These are phyloP conservation scores for Candida sp. DNA, from an alignment of 1,139 yeast species.

Conservation along the genomic window DNA sequence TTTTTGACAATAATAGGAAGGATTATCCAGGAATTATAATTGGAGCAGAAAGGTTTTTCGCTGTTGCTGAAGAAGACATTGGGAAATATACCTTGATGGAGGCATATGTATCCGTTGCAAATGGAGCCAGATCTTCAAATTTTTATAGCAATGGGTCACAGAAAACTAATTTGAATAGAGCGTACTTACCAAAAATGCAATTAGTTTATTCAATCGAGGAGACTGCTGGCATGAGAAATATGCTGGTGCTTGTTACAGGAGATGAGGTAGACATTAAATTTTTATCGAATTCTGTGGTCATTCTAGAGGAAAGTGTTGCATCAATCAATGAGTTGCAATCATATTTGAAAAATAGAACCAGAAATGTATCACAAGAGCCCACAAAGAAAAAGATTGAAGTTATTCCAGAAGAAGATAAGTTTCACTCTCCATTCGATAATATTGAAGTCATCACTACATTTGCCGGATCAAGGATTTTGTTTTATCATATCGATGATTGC, in stretches of 20 bases:
- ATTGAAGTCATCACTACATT: constrained; percentile 53
- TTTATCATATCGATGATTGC: constrained; percentile 44
- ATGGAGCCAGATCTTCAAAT: constrained; percentile 50
- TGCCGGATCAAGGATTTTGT: constrained; percentile 68
- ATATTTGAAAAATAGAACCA: constrained; percentile 22
- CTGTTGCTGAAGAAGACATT: constrained; percentile 53
- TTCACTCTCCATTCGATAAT: constrained; percentile 35
- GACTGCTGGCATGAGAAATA: constrained; percentile 26
- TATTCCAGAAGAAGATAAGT: constrained; percentile 6
- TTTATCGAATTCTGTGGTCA: constrained; percentile 47
- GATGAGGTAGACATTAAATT: constrained; percentile 66
- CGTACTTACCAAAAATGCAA: constrained; percentile 67
- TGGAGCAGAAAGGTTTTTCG: constrained; percentile 72
- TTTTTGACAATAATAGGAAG: constrained; percentile 45
- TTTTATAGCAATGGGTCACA: constrained; percentile 51
- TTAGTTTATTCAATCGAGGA: constrained; percentile 46
- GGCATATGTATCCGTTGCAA: constrained; percentile 65
- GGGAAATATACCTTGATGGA: constrained; percentile 67
- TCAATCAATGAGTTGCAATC: constrained; percentile 44
- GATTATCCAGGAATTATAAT: constrained; percentile 65
- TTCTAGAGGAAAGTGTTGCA: constrained; percentile 43
- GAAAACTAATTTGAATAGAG: constrained; percentile 50
- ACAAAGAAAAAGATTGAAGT: constrained; percentile 14
- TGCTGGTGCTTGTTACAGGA: constrained; percentile 50
- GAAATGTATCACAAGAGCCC: constrained; percentile 11